Percentiles rank a stretch among this genome's conserved stretches.
Evolutionary conservation across 1,284 basidiomycete genomes (phyloP).

Genomic region (Cryptococcus deneoformans): DNA sequence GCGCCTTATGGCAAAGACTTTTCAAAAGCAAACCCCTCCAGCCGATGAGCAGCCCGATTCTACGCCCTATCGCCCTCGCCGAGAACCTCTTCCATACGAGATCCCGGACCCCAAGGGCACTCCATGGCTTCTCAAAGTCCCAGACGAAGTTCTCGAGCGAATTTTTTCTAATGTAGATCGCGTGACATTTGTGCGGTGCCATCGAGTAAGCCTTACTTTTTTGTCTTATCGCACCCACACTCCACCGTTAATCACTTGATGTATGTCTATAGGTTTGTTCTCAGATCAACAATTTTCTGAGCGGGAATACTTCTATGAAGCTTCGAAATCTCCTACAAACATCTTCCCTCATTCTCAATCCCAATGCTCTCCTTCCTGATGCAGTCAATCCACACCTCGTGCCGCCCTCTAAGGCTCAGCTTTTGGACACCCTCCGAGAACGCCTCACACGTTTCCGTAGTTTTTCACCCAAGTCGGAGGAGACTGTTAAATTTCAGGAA

Average conservation of each 20-base stretch:
- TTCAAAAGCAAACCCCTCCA: not conserved
- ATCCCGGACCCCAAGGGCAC: constrained; percentile 20
- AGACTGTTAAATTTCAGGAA: constrained; percentile 30
- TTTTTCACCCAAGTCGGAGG: constrained; percentile 17
- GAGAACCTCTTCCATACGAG: constrained; percentile 20
- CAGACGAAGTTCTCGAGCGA: constrained; percentile 33
- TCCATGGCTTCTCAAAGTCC: constrained; percentile 25
- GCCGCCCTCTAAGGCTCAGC: constrained; percentile 48
- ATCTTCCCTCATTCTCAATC: constrained; percentile 64
- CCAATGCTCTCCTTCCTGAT: constrained; percentile 42
- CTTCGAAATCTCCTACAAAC: constrained; percentile 78
- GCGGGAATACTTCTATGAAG: constrained; percentile 48
- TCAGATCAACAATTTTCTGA: constrained; percentile 27
- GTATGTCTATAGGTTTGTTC: constrained; percentile 31
- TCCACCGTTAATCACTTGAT: not conserved
- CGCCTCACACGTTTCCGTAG: constrained; percentile 19
- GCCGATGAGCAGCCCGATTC: not conserved
- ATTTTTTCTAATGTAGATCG: constrained; percentile 30
- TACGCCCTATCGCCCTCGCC: not conserved
- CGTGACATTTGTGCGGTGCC: constrained; percentile 24
- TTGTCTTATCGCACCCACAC: not conserved
- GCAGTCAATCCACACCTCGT: constrained; percentile 20
- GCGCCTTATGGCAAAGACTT: not conserved
- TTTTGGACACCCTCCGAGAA: constrained; percentile 39
- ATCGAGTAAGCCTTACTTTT: constrained; percentile 14